Base-by-base conservation (phyloP, 1,284 basidiomycete genomes). In the Porodaedalea pini region DNA sequence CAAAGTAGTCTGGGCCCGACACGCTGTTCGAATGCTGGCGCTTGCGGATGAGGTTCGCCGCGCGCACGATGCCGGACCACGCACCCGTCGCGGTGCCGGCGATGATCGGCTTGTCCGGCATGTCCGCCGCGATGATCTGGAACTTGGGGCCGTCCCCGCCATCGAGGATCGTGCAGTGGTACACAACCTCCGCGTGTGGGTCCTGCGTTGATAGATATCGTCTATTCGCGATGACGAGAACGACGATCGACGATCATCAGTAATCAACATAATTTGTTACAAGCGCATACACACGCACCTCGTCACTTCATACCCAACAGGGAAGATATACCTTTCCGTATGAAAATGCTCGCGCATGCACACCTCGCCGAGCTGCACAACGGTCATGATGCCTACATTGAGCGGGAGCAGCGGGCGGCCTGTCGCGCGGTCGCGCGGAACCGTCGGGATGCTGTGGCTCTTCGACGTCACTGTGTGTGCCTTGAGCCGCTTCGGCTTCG, bases 61-160 rank as follows among this genome's bases (percentile, higher is more conserved):
- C 81, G 64, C 85, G 86, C 51, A 92, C 87, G 62, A 91, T 86
- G 63, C 77, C 82, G 1, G 86, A 84, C 89, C 89, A 91, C 49
- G 88, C 88, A 32, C 88, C 89, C 0, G 89, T 91, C 39, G 88
- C 88, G 0, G 89, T 91, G n/a, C 86, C 85, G 2, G 88, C 86
- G 50, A 86, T 82, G 64, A 91, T 80, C 36, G 86, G 79, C 51
- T 81, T 79, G 62, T 83, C 82, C 2, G 82, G 79, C 32, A 76
- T 75, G 67, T 91, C 88, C 2, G 79, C 78, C 8, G 86, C 83
- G 53, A 86, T 78, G 62, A 91, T 88, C 68, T 88, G 82, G 69
- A 91, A 91, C 66, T 88, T 90, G 54, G 88, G 88, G 0, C 85
- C 87, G 68, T 89, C 85, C 2, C 86, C 87, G 27, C 88, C 87